phyloP scores from a whole-genome alignment of 139 green algal genomes.

The Monoraphidium neglectum region DNA sequence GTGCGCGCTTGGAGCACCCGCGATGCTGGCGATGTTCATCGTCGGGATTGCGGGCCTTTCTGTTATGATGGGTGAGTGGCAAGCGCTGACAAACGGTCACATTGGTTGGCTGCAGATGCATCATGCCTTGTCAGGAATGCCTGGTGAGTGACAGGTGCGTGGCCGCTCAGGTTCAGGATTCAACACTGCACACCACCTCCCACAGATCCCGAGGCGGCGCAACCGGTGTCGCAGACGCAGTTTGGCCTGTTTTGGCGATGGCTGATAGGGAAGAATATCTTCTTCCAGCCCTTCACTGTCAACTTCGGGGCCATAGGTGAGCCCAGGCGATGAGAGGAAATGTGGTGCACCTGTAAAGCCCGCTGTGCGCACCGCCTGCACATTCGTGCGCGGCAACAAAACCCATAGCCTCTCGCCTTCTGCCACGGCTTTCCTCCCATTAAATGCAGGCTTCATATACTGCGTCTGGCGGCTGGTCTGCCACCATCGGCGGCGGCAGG shows the following conservation, averaged over 20 bases:
- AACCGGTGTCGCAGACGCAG: constrained; percentile 3
- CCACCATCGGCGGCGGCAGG: too few relatives aligned
- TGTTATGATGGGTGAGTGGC: too few relatives aligned
- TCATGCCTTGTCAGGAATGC: too few relatives aligned
- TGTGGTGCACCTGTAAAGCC: background rate
- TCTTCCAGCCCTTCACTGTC: constrained; percentile 39
- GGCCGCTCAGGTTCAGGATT: too few relatives aligned
- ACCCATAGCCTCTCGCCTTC: too few relatives aligned
- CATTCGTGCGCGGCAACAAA: background rate
- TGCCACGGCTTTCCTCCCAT: background rate
- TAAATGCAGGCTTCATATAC: constrained; percentile 13
- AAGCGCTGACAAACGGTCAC: too few relatives aligned
- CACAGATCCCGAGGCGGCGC: constrained; percentile 12
- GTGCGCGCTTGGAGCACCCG: too few relatives aligned
- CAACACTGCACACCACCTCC: background rate
- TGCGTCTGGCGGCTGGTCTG: constrained; percentile 8
- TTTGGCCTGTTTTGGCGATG: constrained; percentile 30
- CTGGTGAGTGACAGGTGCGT: too few relatives aligned
- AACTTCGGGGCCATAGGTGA: constrained; percentile 46
- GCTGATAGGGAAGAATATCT: constrained; percentile 32
- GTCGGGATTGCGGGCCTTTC: background rate
- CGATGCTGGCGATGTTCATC: background rate
- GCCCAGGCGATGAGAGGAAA: background rate
- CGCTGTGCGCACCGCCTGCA: too few relatives aligned
- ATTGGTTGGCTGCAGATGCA: too few relatives aligned